Conservation (phyloP, 345 rosid species). For the Eucalyptus melliodora region DNA sequence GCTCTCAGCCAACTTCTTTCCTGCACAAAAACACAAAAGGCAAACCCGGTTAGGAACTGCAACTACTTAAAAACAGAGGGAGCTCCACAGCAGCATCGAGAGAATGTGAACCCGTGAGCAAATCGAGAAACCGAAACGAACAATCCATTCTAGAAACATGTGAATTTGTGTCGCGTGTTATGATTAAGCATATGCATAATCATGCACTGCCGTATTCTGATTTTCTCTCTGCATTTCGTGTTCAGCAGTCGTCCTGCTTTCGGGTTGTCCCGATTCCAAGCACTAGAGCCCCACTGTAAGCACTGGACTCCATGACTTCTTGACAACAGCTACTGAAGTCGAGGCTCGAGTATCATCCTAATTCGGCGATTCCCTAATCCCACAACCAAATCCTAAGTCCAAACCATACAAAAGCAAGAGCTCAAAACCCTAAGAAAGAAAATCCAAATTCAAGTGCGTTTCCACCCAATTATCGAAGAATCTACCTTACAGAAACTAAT, state of each 20-base stretch:
- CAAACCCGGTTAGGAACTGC: background rate
- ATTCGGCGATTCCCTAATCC: background rate
- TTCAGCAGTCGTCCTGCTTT: background rate
- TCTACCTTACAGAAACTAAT: background rate
- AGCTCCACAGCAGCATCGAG: background rate
- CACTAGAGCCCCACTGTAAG: background rate
- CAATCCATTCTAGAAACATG: background rate
- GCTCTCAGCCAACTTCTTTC: conserved; percentile 85
- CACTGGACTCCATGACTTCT: background rate
- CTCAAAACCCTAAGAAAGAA: background rate
- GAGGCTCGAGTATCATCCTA: background rate
- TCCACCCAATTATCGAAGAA: background rate
- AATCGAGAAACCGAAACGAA: background rate
- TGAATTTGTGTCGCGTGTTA: background rate
- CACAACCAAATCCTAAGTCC: background rate
- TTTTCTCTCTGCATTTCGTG: background rate
- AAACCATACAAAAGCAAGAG: background rate
- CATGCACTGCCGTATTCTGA: background rate
- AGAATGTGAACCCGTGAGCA: background rate
- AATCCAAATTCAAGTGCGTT: background rate
- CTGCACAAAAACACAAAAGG: conserved; percentile 11
- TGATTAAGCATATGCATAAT: background rate
- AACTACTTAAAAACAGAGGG: background rate
- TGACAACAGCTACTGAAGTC: background rate
- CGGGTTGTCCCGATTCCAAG: background rate